These are phyloP conservation scores for Incumbomyces lentus DNA, from an alignment of 2,329 filamentous ascomycete genomes.

Conservation along the genomic window DNA sequence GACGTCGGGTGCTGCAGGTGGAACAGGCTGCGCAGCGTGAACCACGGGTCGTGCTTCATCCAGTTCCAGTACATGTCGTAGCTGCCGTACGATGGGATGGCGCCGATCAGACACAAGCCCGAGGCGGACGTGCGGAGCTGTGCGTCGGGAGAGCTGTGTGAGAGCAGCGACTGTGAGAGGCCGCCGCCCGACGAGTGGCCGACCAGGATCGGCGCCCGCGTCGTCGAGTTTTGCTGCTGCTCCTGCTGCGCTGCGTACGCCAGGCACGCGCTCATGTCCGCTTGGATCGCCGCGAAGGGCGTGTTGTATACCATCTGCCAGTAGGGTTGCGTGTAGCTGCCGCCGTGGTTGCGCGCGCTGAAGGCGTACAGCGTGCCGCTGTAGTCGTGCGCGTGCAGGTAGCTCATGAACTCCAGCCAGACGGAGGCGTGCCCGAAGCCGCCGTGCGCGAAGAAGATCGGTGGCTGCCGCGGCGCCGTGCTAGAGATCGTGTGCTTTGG, in stretches of 20 bases:
- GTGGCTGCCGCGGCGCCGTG: constrained; percentile 24
- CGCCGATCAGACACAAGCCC: constrained; percentile 38
- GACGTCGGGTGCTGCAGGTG: constrained; percentile 43
- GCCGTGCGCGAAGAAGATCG: constrained; percentile 45
- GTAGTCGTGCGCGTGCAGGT: constrained; percentile 35
- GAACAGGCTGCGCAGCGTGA: constrained; percentile 36
- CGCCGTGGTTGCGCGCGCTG: constrained; percentile 44
- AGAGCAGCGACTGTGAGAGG: constrained; percentile 40
- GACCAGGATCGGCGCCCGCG: constrained; percentile 28
- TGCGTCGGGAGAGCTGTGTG: constrained; percentile 23
- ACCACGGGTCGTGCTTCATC: constrained; percentile 39
- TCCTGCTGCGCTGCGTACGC: constrained; percentile 23
- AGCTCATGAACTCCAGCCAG: constrained; percentile 44
- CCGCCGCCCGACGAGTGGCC: constrained; percentile 46
- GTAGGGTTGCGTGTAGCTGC: constrained; percentile 42
- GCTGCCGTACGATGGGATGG: constrained; percentile 39
- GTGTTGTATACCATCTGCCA: constrained; percentile 40
- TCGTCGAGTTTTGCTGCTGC: constrained; percentile 22
- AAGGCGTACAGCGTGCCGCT: constrained; percentile 40
- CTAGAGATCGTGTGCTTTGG: constrained; percentile 23
- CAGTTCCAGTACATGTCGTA: constrained; percentile 37
- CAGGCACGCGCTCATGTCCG: constrained; percentile 37
- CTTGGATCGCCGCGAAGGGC: constrained; percentile 31
- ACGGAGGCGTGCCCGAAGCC: constrained; percentile 46
- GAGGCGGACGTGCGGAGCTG: constrained; percentile 27